Base-by-base conservation (phyloP, 2,329 filamentous ascomycete genomes). In the Metarhizium sp. region DNA sequence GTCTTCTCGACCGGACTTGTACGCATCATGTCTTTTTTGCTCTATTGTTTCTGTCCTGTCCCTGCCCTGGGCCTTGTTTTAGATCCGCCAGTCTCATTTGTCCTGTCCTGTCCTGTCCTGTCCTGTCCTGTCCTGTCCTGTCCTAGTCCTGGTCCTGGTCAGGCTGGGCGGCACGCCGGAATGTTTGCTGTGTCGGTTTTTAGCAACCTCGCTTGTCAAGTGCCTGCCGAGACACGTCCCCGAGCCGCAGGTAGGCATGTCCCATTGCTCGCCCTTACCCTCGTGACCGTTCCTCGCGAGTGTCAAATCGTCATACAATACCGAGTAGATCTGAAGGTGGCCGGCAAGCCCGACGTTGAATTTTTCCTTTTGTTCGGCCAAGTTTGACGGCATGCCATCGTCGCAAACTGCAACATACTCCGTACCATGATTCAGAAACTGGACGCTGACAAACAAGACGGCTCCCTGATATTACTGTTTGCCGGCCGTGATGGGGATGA, bases 151-250 rank as follows among this genome's bases (percentile, higher is more conserved):
- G 29, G 32, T 38, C 55, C 45, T 45, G 30, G 45, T 42, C 16
- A 50, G 34, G 20, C 36, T 52, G 46, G 53, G 51, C 46, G 52
- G 59, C 56, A 40, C 53, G 56, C 57, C 51, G 52, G 53, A n/a
- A 52, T 56, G 52, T 56, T 25, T 54, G 56, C 50, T 57, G 53
- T 56, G 57, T 55, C 52, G 58, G 54, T 54, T 46, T 25, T 57
- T 51, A 48, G 55, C 54, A 48, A 38, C 18, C 40, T 25, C 14
- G 20, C n/a, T 13, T 32, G 52, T 42, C 5, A 40, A 40, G 16
- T 34, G 30, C 38, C 25, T 34, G 40, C 48, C 29, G 36, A 38
- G 45, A 54, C 53, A 57, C 36, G 25, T 43, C 38, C 34, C 25
- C 38, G 49, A 52, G 14, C 46, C 52, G 40, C 10, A 11, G 38